These are phyloP conservation scores for Kokia cookei DNA, from an alignment of 441 rosid species.

Conservation along the genomic window DNA sequence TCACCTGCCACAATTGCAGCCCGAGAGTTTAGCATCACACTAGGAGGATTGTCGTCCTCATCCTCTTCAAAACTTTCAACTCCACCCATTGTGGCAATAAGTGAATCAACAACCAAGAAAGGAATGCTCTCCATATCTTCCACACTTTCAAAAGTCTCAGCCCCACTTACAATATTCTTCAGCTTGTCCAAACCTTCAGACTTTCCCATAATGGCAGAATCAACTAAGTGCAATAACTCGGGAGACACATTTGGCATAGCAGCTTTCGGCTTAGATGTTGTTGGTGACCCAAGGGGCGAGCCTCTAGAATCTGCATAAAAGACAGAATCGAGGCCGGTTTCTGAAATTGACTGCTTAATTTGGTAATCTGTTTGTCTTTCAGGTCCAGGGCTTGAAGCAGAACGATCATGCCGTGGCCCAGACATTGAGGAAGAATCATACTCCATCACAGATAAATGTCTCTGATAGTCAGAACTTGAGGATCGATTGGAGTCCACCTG, in stretches of 20 bases:
- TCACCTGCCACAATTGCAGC: conserved; percentile 98
- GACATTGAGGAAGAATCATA: conserved; percentile 25
- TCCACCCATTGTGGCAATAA: conserved; percentile 99
- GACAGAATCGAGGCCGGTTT: conserved; percentile 44
- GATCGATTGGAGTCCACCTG: conserved; percentile 28
- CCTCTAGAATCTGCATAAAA: conserved; percentile 39
- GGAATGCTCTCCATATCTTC: conserved; percentile 81
- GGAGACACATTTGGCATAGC: conserved; percentile 94
- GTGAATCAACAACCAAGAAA: conserved; percentile 89
- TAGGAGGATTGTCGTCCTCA: conserved; percentile 95
- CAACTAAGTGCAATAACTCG: conserved; percentile 94
- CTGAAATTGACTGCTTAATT: conserved; percentile 46
- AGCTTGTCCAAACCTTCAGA: conserved; percentile 84
- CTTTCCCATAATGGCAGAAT: conserved; percentile 99
- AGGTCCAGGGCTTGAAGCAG: conserved; percentile 18
- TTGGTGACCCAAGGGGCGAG: conserved; percentile 67
- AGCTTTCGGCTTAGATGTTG: conserved; percentile 59
- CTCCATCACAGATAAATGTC: conserved; percentile 22
- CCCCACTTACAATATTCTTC: conserved; percentile 80
- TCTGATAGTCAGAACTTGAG: conserved; percentile 41
- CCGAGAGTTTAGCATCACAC: conserved; percentile 97
- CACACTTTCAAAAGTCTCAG: conserved; percentile 69
- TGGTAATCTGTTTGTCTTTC: conserved; percentile 22
- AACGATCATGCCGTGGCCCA: conserved; percentile 25
- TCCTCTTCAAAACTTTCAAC: conserved; percentile 99